phyloP scores from a whole-genome alignment of 192 early-diverging fungal species.

The Entomortierella beljakovae region DNA sequence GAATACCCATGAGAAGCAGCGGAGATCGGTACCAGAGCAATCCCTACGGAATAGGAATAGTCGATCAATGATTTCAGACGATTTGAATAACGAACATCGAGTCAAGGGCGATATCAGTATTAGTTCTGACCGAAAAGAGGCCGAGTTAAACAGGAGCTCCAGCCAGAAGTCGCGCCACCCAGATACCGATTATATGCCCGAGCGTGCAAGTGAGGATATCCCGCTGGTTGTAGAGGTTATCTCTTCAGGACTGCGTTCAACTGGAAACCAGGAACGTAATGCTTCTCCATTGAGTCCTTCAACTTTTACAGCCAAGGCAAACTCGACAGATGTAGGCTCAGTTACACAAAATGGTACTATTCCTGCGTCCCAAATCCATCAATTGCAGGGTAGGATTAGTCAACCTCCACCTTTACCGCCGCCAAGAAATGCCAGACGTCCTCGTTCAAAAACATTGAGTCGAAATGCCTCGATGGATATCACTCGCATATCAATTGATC shows the following conservation, averaged over 20 bases:
- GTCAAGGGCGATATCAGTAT: too few relatives aligned
- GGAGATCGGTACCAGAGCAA: too few relatives aligned
- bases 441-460: constrained; percentile 40
- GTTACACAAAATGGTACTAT: neutral
- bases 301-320: neutral
- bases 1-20: too few relatives aligned
- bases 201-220: constrained; percentile 4
- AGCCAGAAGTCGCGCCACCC: neutral
- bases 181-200: neutral
- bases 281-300: neutral
- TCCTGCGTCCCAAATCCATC: neutral
- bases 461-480: constrained; percentile 22
- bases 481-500: neutral
- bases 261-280: neutral
- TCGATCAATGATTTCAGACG: too few relatives aligned
- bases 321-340: neutral
- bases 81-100: neutral
- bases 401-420: constrained; percentile 41
- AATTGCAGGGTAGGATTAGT: constrained; percentile 5
- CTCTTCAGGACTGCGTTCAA: constrained; percentile 31
- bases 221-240: constrained; percentile 38
- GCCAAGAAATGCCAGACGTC: constrained; percentile 43
- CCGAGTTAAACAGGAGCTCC: too few relatives aligned
- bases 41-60: too few relatives aligned
- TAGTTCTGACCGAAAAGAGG: too few relatives aligned